Evolutionary conservation across 2,329 filamentous ascomycete species (phyloP).

Genomic region (Ophiostoma pallidulum): DNA sequence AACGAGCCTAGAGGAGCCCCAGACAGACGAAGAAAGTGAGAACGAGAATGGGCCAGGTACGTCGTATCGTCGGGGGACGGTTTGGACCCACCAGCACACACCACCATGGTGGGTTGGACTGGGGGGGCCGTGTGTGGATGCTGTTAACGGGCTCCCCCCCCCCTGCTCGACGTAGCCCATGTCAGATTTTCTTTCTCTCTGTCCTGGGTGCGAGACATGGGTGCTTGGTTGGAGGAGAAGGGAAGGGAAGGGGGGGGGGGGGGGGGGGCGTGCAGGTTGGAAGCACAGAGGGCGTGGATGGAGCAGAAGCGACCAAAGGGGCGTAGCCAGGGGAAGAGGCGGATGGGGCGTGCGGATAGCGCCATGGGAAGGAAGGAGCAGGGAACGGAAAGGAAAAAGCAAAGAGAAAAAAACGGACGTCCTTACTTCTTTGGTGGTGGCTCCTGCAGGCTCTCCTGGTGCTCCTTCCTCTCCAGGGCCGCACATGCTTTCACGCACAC

Average conservation of each 20-base stretch:
- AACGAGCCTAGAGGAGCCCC: too few relatives aligned
- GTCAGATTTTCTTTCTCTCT: slow-evolving; percentile 8
- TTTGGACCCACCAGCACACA: slow-evolving; percentile 13
- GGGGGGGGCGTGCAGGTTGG: neutral
- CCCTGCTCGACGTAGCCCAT: neutral
- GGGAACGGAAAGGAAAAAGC: slow-evolving; percentile 5
- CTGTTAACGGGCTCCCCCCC: slow-evolving; percentile 6
- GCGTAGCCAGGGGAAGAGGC: slow-evolving; percentile 6
- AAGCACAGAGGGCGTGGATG: neutral
- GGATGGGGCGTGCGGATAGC: slow-evolving; percentile 10
- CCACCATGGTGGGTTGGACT: slow-evolving; percentile 12
- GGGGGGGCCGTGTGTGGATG: slow-evolving; percentile 9
- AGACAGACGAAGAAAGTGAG: neutral
- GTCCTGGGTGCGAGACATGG: slow-evolving; percentile 10
- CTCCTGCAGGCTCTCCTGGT: neutral
- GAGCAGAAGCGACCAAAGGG: slow-evolving; percentile 1
- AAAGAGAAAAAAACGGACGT: slow-evolving; percentile 1
- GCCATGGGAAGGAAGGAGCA: neutral
- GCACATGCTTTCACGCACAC: neutral
- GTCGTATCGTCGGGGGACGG: slow-evolving; percentile 12
- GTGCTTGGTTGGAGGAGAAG: slow-evolving; percentile 3
- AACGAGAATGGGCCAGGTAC: slow-evolving; percentile 6
- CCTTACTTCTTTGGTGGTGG: neutral
- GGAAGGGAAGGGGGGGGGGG: slow-evolving; percentile 1
- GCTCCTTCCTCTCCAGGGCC: neutral